A percentile compares a stretch with the other conserved stretches of the same genome.
These are phyloP conservation scores for Phylloporus gajari DNA, from an alignment of 1,284 basidiomycete genomes.

Conservation along the genomic window DNA sequence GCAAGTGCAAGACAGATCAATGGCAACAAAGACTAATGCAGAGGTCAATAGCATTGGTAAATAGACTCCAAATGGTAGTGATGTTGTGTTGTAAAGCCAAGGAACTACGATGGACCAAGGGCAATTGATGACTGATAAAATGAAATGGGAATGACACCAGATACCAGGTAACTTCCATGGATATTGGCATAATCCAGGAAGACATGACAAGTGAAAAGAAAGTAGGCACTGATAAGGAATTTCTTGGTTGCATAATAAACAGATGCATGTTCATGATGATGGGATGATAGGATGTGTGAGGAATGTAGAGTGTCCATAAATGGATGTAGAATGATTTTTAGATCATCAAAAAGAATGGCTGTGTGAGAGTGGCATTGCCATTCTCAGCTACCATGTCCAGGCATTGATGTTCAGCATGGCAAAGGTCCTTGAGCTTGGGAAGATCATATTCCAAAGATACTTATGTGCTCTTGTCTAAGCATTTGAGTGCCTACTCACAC, in stretches of 20 bases:
- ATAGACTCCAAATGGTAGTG: no score
- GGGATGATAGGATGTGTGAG: constrained; percentile 36
- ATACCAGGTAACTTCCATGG: constrained; percentile 20
- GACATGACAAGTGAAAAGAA: constrained; percentile 35
- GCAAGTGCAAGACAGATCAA: no score
- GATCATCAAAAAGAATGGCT: constrained; percentile 21
- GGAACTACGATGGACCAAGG: no score
- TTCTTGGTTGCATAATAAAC: constrained; percentile 47
- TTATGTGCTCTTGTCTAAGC: constrained; percentile 65
- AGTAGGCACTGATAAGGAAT: constrained; percentile 29
- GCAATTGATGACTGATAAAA: constrained; percentile 36
- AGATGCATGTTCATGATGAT: constrained; percentile 39
- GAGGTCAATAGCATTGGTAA: no score
- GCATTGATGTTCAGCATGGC: constrained; percentile 51
- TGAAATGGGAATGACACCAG: no score
- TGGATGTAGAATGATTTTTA: constrained; percentile 37
- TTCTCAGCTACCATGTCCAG: constrained; percentile 25
- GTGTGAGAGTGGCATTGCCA: constrained; percentile 22
- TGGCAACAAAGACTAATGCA: no score
- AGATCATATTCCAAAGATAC: constrained; percentile 66
- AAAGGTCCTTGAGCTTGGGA: constrained; percentile 62
- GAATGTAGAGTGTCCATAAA: constrained; percentile 41
- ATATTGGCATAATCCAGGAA: constrained; percentile 23
- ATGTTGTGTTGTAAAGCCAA: no score
- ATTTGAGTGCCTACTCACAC: constrained; percentile 69